A percentile compares a stretch with the other conserved stretches of the same genome.
phyloP scores from a whole-genome alignment of 345 rosid species.

The Schrenkiella parvula region DNA sequence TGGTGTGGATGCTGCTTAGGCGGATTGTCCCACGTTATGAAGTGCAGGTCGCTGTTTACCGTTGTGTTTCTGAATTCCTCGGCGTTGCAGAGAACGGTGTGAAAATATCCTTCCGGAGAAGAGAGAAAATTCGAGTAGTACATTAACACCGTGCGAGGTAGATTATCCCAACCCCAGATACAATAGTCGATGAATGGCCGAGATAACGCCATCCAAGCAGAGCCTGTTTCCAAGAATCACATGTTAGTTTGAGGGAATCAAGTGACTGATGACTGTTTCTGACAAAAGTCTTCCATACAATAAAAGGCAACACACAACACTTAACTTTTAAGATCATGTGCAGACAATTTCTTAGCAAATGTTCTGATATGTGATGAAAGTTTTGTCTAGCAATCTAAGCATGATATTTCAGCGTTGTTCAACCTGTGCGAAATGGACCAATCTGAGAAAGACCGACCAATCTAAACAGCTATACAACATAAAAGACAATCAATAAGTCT shows the following conservation, averaged over 20 bases:
- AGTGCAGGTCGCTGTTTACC: constrained; percentile 89
- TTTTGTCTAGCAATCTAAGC: not conserved
- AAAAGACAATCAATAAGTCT: not conserved
- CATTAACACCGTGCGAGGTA: constrained; percentile 85
- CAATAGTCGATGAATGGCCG: constrained; percentile 86
- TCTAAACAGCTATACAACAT: not conserved
- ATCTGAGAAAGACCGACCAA: not conserved
- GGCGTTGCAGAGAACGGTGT: constrained; percentile 87
- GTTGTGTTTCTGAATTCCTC: constrained; percentile 85
- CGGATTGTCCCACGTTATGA: constrained; percentile 96
- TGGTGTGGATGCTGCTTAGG: constrained; percentile 97
- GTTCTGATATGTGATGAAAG: not conserved
- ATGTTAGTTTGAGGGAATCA: not conserved
- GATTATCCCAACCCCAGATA: constrained; percentile 99
- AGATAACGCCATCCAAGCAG: constrained; percentile 99
- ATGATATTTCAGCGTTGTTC: not conserved
- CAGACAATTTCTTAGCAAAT: not conserved
- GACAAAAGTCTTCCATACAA: not conserved
- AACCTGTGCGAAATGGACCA: not conserved
- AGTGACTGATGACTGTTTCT: not conserved
- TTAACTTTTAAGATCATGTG: not conserved
- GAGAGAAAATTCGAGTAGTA: constrained; percentile 92
- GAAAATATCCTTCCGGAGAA: constrained; percentile 98
- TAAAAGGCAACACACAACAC: not conserved
- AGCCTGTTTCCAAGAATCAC: constrained; percentile 49